phyloP scores from a whole-genome alignment of 371 early-diverging fungal species.

The Lichtheimia ornata region DNA sequence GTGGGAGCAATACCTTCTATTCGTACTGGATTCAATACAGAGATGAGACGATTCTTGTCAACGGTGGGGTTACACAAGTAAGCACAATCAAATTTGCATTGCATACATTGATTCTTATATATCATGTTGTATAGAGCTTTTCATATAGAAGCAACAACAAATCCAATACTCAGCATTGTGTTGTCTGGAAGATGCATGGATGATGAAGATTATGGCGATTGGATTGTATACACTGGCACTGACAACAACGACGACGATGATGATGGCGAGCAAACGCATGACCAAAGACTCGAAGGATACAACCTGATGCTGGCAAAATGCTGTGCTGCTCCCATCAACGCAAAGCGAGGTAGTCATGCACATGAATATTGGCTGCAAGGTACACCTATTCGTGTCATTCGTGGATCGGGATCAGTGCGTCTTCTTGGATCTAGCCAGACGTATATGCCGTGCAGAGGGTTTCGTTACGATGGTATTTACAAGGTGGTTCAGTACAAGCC shows the following conservation, averaged over 20 bases:
- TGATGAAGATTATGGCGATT: slow-evolving; percentile 58
- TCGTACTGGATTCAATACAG: slow-evolving; percentile 6
- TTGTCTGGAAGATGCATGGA: slow-evolving; percentile 56
- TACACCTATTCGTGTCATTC: slow-evolving; percentile 37
- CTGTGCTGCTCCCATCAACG: slow-evolving; percentile 15
- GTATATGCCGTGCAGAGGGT: slow-evolving; percentile 39
- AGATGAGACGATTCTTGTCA: background rate
- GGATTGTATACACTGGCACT: slow-evolving; percentile 59
- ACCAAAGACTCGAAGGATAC: background rate
- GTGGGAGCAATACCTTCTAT: slow-evolving; percentile 2
- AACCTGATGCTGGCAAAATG: slow-evolving; percentile 6
- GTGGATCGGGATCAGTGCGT: background rate
- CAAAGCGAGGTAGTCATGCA: slow-evolving; percentile 80
- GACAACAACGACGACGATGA: slow-evolving; percentile 40
- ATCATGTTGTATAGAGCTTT: background rate
- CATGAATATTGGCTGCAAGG: slow-evolving; percentile 84
- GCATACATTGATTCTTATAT: background rate
- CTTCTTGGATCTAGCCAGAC: too few species aligned
- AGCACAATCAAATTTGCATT: background rate
- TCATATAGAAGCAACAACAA: background rate
- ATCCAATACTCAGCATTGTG: slow-evolving; percentile 23
- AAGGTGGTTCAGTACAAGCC: slow-evolving; percentile 67
- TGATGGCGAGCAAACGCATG: slow-evolving; percentile 9
- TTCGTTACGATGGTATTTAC: slow-evolving; percentile 71
- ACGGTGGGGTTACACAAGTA: slow-evolving; percentile 7